Evolutionary conservation across 495 filamentous ascomycete genomes (phyloP), one percentile per base, ranked within the genome.

Genomic region (Amphirosellinia nigrospora): DNA sequence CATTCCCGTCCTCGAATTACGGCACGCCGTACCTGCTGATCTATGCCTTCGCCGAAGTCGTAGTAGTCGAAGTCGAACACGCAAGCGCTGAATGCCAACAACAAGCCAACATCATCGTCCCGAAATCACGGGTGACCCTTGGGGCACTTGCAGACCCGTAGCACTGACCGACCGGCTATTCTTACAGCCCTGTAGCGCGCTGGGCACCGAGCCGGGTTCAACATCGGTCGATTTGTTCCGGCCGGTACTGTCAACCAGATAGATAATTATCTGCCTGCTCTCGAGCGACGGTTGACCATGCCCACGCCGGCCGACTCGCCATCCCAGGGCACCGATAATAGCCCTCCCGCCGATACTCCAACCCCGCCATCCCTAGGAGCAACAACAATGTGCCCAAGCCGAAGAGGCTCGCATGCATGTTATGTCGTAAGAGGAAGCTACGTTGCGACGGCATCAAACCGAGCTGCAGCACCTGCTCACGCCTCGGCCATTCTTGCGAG

Each of bases 391-490:
- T 93, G 21, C 92, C 94, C 34, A 94, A 94, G 74, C 89, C 91
- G 28, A 98, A 98, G 84, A 88, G 96, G 74, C 93, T 98, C 71
- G 96, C 96, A n/a, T 99, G 96, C 79, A 92, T 97, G 65, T 89
- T 99, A 55, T 99, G 96, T 76, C 87, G 96, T 73, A 96, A 94
- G 78, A 88, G 96, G 75, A 99, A 99, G 78, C 83, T 99, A 61
- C 91, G 92, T 72, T 93, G 92, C 77, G 90, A 93, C 73, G 91
- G 91, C 65, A 78, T 82, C 52, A 89, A 90, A 70, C 96, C 96
- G 15, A 96, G 92, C 74, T 99, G 96, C 79, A 93, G 91, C 74
- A 99, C 95, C 28, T 99, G 96, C 79, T 89, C 92, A 19, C 86
- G 96, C 61, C 82, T 99, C 64, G 90, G 92, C 45, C 96, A 99